Evolutionary conservation across 2,329 filamentous ascomycete species (phyloP), one percentile per base, ranked within the genome.

Genomic region (Trichoderma arundinaceum): DNA sequence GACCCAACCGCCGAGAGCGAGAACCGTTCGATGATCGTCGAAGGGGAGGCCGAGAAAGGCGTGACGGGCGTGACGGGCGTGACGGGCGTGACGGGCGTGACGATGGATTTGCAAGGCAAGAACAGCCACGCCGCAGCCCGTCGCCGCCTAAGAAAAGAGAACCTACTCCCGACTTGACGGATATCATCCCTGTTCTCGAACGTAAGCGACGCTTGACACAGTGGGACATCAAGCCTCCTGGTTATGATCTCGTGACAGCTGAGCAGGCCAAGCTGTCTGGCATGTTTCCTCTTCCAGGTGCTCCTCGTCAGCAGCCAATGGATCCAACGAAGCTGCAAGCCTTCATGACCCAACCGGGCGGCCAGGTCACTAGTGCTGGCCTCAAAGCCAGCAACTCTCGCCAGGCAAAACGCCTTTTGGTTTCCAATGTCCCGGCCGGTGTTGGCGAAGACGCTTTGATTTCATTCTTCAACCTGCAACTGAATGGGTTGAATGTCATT

Each of bases 221-320:
- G 79, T 99, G 95, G 95, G 96, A 99, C 77, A 97, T 99, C 78
- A 99, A 99, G 81, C 95, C 95, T 6, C 92, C 93, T 15, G 94
- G 95, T 51, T 99, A 99, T 75, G 96, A 99, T 75, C 96, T 95
- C 78, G 94, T 99, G 70, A 97, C 95, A 2, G 93, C 95, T 22
- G 96, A 99, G 79, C 96, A 99, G 78, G 96, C 95, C 58, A 99
- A 99, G 83, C 85, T 99, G 51, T 99, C 96, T 71, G 90, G 94
- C 82, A 97, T 99, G 95, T 99, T 99, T 82, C 94, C 96, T 67
- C 87, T 99, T 52, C 95, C 95, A 3, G 95, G 95, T 70, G 95
- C 95, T 68, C 95, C 95, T 63, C 89, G 95, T 71, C 93, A 97
- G 77, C 94, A 97, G 74, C 90, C 92, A 39, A 95, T 98, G 90